phyloP scores from a whole-genome alignment of 352 stramenopile species.

The Phytophthora pistaciae region DNA sequence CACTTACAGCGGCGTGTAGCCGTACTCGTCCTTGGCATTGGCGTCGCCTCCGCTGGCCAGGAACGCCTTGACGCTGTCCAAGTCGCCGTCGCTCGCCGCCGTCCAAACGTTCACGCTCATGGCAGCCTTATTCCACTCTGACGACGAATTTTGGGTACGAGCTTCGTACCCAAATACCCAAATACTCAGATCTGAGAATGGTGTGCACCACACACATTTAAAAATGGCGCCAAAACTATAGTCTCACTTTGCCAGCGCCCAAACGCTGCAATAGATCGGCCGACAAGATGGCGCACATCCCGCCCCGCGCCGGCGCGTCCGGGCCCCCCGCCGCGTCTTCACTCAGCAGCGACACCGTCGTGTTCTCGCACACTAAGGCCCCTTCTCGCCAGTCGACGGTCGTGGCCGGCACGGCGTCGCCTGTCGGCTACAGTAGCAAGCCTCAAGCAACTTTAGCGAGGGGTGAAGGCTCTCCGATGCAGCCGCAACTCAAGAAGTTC shows the following conservation, averaged over 20 bases:
- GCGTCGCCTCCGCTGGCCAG: slow-evolving; percentile 52
- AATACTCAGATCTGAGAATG: not conserved
- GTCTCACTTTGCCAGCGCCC: not conserved
- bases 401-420: slow-evolving; percentile 23
- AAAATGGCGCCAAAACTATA: not conserved
- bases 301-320: not conserved
- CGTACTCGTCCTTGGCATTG: slow-evolving; percentile 71
- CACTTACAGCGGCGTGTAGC: slow-evolving; percentile 74
- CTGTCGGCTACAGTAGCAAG: not conserved
- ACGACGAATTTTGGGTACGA: not conserved
- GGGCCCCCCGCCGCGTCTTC: not conserved
- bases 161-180: no score
- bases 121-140: not conserved
- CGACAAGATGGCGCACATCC: not conserved
- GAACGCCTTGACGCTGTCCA: slow-evolving; percentile 61
- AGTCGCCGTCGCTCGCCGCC: slow-evolving; percentile 65
- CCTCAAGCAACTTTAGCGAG: slow-evolving; percentile 4
- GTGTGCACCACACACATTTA: not conserved
- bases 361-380: slow-evolving; percentile 69
- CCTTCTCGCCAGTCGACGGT: slow-evolving; percentile 47
- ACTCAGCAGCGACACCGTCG: slow-evolving; percentile 61
- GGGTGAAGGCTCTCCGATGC: not conserved
- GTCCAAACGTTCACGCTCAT: slow-evolving; percentile 67
- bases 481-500: slow-evolving; percentile 28
- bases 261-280: no score